phyloP scores from a whole-genome alignment of 1,139 yeast genomes.

The Pichia sp. region DNA sequence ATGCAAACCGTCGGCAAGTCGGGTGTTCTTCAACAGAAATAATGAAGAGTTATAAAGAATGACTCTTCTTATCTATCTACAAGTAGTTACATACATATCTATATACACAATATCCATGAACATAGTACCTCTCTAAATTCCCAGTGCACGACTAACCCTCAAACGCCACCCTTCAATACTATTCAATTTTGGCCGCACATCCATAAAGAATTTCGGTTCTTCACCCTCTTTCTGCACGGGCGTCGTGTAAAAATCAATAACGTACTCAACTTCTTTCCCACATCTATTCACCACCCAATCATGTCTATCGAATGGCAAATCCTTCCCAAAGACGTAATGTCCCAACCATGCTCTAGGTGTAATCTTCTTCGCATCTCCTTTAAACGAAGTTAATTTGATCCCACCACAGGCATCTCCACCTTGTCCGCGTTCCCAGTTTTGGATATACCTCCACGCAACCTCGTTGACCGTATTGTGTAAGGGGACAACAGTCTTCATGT shows the following conservation, averaged over 20 bases:
- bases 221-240: slow-evolving; percentile 34
- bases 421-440: slow-evolving; percentile 69
- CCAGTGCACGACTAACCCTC: slow-evolving; percentile 55
- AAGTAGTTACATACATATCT: neutral
- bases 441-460: slow-evolving; percentile 81
- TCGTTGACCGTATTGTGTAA: slow-evolving; percentile 93
- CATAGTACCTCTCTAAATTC: slow-evolving; percentile 28
- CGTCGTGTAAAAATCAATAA: slow-evolving; percentile 76
- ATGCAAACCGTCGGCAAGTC: slow-evolving; percentile 31
- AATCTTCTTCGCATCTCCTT: slow-evolving; percentile 77
- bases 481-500: slow-evolving; percentile 89
- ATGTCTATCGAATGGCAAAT: slow-evolving; percentile 89
- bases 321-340: slow-evolving; percentile 50
- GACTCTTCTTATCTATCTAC: neutral
- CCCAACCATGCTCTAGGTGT: slow-evolving; percentile 89
- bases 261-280: slow-evolving; percentile 79
- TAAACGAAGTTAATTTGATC: slow-evolving; percentile 73
- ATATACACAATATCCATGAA: slow-evolving; percentile 7
- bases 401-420: slow-evolving; percentile 76
- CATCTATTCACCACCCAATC: slow-evolving; percentile 93
- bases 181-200: slow-evolving; percentile 87
- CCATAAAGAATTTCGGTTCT: slow-evolving; percentile 62
- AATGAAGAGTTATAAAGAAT: neutral
- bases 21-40: slow-evolving; percentile 22
- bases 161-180: slow-evolving; percentile 71